Evolutionary conservation across 257 asterid species (phyloP), one percentile per base, ranked within the genome.

Genomic region (Primulina huaijiensis): DNA sequence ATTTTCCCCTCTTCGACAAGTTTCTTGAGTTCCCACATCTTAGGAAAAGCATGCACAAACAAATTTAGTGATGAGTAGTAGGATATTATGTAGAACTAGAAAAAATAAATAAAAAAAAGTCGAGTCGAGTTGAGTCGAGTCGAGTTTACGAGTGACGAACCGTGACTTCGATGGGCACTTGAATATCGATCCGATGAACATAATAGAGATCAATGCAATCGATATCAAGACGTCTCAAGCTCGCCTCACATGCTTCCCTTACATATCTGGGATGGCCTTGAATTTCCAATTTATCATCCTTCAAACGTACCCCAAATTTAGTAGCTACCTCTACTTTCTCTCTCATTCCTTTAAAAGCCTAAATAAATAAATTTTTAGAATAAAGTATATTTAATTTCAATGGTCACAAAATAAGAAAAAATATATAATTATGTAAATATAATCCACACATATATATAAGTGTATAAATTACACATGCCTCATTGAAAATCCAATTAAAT

Each of bases 1-100:
- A 83, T 77, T 64, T 81, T 86, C 21, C 90, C 88, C 76, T 86
- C 90, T 74, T 81, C 87, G 38, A 81, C 88, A 53, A 83, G 81
- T 64, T 79, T 85, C 74, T 83, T 85, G 11, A 85, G 79, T 74
- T 85, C 90, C 66, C 85, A 81, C 57, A 83, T 75, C 90, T 85
- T 63, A 53, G 60, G 60, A 34, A 62, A 76, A 38, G 17, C 31
- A 30, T 7, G 40, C 8, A 27, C 30, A 27, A 27, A 27, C 3
- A 0, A 27, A 27, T 27, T 23, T 27, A 27, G 30, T 27, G 3
- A 27, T 27, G 30, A 27, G 25, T 23, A 23, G 25, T 23, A 23
- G 25, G 25, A 1, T 23, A 23, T 23, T 23, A 23, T 23, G 25
- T 23, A 23, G 25, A 23, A 1, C 1, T 23, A 23, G 30, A 2